Conservation (phyloP, 768 basidiomycete genomes). For the Pulveroboletus ravenelii region DNA sequence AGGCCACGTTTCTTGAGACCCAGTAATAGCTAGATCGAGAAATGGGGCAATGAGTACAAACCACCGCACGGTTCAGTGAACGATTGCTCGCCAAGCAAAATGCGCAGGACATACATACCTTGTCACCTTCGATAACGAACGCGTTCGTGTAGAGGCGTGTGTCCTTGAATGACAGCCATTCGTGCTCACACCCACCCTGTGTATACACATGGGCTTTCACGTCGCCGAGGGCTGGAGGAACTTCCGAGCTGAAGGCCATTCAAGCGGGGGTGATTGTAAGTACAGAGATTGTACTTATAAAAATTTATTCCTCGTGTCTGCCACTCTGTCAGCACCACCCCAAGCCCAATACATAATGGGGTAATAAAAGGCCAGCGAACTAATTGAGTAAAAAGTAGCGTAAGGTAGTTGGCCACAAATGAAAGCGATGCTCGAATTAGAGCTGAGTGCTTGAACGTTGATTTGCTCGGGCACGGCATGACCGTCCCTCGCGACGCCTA, state of each 20-base stretch:
- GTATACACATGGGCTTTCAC: conserved; percentile 22
- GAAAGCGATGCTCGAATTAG: not conserved
- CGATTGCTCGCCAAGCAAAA: not conserved
- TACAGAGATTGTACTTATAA: no score
- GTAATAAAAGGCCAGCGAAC: not conserved
- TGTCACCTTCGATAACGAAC: conserved; percentile 52
- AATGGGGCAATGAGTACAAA: not conserved
- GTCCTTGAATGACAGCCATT: conserved; percentile 45
- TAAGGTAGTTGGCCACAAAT: not conserved
- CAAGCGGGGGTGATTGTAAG: not conserved
- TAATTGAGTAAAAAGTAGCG: not conserved
- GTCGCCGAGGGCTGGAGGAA: conserved; percentile 43
- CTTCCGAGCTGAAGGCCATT: conserved; percentile 11
- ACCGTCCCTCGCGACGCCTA: not conserved
- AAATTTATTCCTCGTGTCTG: not conserved
- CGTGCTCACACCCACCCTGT: conserved; percentile 37
- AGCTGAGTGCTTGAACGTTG: no score
- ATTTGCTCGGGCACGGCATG: not conserved
- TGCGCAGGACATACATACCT: conserved; percentile 33
- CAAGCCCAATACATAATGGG: conserved; percentile 12
- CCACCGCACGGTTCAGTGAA: not conserved
- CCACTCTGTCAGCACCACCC: not conserved
- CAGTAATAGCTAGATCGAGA: conserved; percentile 63
- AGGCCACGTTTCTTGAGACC: conserved; percentile 80
- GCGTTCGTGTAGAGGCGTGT: conserved; percentile 63